phyloP scores from a whole-genome alignment of 441 rosid species.

The Populus hybrid region DNA sequence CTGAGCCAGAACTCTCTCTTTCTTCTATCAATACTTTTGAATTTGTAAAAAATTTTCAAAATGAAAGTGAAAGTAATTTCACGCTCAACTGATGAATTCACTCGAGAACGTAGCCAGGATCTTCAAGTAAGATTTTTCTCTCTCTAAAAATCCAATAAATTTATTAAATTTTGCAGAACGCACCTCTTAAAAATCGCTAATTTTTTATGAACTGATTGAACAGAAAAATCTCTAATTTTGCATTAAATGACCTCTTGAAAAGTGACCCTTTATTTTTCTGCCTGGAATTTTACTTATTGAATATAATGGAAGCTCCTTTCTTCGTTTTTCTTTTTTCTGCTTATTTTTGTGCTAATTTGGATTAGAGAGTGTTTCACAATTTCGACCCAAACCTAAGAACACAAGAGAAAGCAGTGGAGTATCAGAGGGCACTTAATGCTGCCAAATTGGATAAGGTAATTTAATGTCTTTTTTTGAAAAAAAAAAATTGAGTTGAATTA shows the following conservation, averaged over 20 bases:
- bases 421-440: slow-evolving; percentile 83
- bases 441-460: slow-evolving; percentile 90
- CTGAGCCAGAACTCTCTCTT: no score
- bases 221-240: neutral
- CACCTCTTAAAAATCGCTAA: neutral
- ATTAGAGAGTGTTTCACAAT: slow-evolving; percentile 83
- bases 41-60: no score
- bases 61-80: slow-evolving; percentile 90
- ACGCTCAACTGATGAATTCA: slow-evolving; percentile 80
- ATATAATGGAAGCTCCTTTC: neutral
- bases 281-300: no score
- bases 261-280: no score
- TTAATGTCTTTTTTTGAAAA: neutral
- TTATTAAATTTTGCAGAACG: no score
- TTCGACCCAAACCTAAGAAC: slow-evolving; percentile 80
- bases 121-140: slow-evolving; percentile 49
- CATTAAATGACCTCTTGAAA: no score
- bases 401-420: slow-evolving; percentile 86
- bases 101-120: slow-evolving; percentile 93
- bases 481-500: neutral
- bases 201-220: neutral
- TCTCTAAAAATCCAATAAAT: no score
- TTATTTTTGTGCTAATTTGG: neutral
- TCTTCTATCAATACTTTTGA: no score
- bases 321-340: no score